phyloP scores from a whole-genome alignment of 2,329 filamentous ascomycete genomes.

The Epichloe typhina region DNA sequence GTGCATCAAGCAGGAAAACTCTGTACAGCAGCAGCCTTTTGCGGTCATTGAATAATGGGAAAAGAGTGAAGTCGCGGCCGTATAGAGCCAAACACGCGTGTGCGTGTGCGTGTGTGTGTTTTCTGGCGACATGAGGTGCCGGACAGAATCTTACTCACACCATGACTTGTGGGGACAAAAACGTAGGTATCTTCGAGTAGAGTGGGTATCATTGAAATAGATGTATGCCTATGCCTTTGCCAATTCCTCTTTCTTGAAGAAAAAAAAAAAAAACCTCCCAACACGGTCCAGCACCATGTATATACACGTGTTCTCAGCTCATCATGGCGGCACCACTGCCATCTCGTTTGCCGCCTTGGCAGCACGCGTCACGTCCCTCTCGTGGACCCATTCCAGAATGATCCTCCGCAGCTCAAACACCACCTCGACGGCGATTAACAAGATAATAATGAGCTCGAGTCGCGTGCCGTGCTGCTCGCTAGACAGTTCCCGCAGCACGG shows the following conservation, averaged over 20 bases:
- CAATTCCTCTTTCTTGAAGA: not conserved
- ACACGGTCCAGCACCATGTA: not conserved
- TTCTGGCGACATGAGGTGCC: not conserved
- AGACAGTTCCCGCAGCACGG: constrained; percentile 71
- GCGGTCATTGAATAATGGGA: not conserved
- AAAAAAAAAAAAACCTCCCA: not conserved
- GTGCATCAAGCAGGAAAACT: not conserved
- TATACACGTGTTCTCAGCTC: constrained; percentile 5
- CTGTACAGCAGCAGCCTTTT: constrained; percentile 1
- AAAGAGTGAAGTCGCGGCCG: not conserved
- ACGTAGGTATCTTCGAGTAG: not conserved
- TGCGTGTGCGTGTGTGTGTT: not conserved
- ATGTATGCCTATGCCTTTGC: not conserved
- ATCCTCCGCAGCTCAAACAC: constrained; percentile 69
- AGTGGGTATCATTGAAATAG: not conserved
- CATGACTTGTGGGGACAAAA: not conserved
- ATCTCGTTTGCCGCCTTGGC: constrained; percentile 1
- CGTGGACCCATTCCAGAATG: constrained; percentile 45
- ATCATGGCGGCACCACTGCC: too few relatives aligned
- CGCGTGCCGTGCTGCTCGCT: constrained; percentile 82
- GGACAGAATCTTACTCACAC: not conserved
- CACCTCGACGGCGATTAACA: constrained; percentile 86
- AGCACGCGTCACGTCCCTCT: constrained; percentile 16
- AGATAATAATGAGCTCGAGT: constrained; percentile 92
- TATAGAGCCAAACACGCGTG: not conserved